Base-by-base conservation (phyloP, 1,284 basidiomycete genomes). In the Thelephora terrestris region DNA sequence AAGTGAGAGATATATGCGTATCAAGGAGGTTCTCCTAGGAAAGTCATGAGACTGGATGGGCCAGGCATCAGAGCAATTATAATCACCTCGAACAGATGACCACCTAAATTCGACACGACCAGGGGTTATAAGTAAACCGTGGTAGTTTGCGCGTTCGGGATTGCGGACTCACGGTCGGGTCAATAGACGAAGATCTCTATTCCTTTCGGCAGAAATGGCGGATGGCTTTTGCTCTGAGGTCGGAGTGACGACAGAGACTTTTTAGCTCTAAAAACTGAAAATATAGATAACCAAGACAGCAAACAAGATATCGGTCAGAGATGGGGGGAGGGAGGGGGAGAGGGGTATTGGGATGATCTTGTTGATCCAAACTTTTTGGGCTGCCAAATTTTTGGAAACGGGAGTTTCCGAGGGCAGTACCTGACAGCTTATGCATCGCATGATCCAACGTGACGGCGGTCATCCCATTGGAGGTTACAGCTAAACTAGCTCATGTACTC, bases 171-270 rank as follows among this genome's bases (percentile, higher is more conserved):
- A 42, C 39, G 39, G 17, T 42, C 18, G 39, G 79, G 81, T 81
- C 81, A 86, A 69, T 64, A 85, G 74, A 74, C 84, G 84, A 66
- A 88, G 79, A 72, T 87, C 84, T 67, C 68, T 74, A 70, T 85
- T 82, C 71, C 79, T 76, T 74, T 71, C 69, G 74, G 79, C 76
- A 78, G 75, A 71, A 83, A 83, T 84, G 63, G 61, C 82, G 76
- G 62, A 65, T 58, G 58, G 73, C 65, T 71, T 67, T 61, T 59
- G 58, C 56, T 48, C 50, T 46, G 47, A 53, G 53, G 48, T 49
- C 54, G 51, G 51, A 57, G 64, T 65, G 69, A 70, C 67, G 55
- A 55, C 66, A 62, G 63, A 64, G 63, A 49, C 34, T 37, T 32
- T 6, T 14, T 14, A 9, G 7, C 12, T 32, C 29, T 32, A 32